Base-by-base conservation (phyloP, 495 filamentous ascomycete species). In the Aspergillus funiculosus region DNA sequence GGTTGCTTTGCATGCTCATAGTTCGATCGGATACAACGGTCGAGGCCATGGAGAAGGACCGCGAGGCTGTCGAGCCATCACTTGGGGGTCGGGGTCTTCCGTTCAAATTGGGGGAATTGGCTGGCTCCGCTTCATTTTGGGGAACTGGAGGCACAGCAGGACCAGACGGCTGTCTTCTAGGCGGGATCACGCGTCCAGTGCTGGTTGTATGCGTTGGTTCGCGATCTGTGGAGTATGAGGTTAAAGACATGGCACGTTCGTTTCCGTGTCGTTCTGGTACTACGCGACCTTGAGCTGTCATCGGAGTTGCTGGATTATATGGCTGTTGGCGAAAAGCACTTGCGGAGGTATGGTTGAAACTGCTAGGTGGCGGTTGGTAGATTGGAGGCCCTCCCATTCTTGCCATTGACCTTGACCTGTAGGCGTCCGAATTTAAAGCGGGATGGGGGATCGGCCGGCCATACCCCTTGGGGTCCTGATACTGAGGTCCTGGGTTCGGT, bases 211-310 rank as follows among this genome's bases (percentile, higher is more conserved):
- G 92, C 43, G 82, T 75, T 45, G 84, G 73, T 45, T 97, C 87
- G 36, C 79, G 75, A 48, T 91, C 86, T 48, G 81, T 67, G 11
- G 82, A 75, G 60, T 95, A 95, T 2, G 85, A 85, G 11, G 82
- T 89, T 80, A 99, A 82, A 20, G 91, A 94, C 92, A 97, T 97
- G 38, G 92, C 80, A 38, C 94, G 78, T 58, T 96, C 90, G 57
- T 97, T 65, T 22, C 39, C 83, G 57, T 92, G 85, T 34, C 89
- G 79, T 52, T 95, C 90, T 5, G 94, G 94, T 1, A 99, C 87
- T 19, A 88, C 66, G 39, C 94, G 78, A 11, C 94, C 94, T 61
- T 94, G 87, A 17, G 90, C 94, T 20, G 89, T 97, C 57, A 88
- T 77, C 25, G 86, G 82, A 43, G 61, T 64, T 36, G 66, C 69